Evolutionary conservation across 108 stramenopile species (phyloP), one percentile per base, ranked within the genome.

Genomic region (Stephanodiscus triporus): DNA sequence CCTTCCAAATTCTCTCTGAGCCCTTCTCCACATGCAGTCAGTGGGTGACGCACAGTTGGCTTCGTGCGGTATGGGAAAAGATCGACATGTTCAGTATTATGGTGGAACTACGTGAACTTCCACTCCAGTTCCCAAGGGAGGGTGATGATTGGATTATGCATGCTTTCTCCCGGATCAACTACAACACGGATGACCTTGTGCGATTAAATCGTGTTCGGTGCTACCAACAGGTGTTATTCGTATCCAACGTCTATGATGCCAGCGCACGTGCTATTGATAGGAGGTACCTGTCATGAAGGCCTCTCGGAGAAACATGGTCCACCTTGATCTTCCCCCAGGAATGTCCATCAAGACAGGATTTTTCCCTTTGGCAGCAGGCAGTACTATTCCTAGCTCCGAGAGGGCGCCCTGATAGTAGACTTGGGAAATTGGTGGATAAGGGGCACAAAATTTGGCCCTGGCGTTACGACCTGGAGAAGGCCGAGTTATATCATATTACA

Each of bases 1-100:
- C 49, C 6, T n/a, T 19, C 17, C 58, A 59, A 14, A 57, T 45
- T 6, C 23, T 69, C 1, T 23, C n/a, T 0, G 19, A 26, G 20
- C 38, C 68, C 0, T 57, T 27, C 26, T 6, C 26, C 14, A 27
- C 26, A 1, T 69, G 40, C 32, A 17, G 29, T 0, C 9, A 23
- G 16, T 40, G 53, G 54, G 55, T 58, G 6, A 57, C 68, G 8
- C 4, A 69, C 30, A 16, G 58, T n/a, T 59, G 58, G 58, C 58
- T 59, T 14, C 13, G 23, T 10, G 36, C 58, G 17, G 30, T 36
- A 9, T 54, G 53, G 53, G 53, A 54, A 54, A 54, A 9, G n/a
- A 16, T 59, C 37, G 11, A 27, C 17, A 11, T 59, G 11, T 54
- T 27, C 23, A 17, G 23, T 5, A 1, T 36, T 34, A 27, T 3